phyloP scores from a whole-genome alignment of 768 basidiomycete species.

The Leccinum imitatum region DNA sequence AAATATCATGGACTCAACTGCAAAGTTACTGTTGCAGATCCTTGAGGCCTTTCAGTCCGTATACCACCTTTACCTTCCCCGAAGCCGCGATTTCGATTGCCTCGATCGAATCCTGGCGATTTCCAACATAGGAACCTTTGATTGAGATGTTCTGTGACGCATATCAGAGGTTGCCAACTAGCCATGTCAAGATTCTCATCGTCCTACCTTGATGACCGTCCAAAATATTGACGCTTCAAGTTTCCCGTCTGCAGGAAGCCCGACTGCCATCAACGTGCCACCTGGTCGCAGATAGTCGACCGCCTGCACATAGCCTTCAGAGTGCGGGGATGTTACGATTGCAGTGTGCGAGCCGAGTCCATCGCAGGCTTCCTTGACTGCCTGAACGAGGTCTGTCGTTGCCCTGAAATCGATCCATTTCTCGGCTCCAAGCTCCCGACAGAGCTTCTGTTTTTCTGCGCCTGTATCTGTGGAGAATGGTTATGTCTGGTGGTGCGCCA shows the following conservation, averaged over 20 bases:
- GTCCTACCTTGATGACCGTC: slow-evolving; percentile 58
- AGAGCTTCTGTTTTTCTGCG: slow-evolving; percentile 65
- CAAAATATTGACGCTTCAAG: slow-evolving; percentile 68
- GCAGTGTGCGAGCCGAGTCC: slow-evolving; percentile 75
- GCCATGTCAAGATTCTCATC: not conserved
- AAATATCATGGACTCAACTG: not conserved
- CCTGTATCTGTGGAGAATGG: slow-evolving; percentile 55
- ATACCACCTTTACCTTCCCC: slow-evolving; percentile 68
- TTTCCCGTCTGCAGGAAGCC: slow-evolving; percentile 61
- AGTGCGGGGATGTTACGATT: slow-evolving; percentile 55
- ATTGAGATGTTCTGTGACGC: slow-evolving; percentile 24
- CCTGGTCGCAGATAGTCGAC: slow-evolving; percentile 73
- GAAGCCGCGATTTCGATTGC: slow-evolving; percentile 72
- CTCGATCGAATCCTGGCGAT: slow-evolving; percentile 82
- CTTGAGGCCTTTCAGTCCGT: slow-evolving; percentile 42
- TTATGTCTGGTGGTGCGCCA: not conserved
- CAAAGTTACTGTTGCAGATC: slow-evolving; percentile 51
- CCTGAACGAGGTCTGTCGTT: slow-evolving; percentile 61
- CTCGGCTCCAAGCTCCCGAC: slow-evolving; percentile 64
- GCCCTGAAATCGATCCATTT: slow-evolving; percentile 77
- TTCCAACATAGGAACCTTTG: slow-evolving; percentile 52
- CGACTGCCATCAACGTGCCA: slow-evolving; percentile 77
- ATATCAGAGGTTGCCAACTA: not conserved
- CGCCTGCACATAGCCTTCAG: slow-evolving; percentile 50
- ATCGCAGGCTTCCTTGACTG: slow-evolving; percentile 59